Evolutionary conservation across 179 eudicot genomes (phyloP), one percentile per base, ranked within the genome.

Genomic region (Drosera spatulata): DNA sequence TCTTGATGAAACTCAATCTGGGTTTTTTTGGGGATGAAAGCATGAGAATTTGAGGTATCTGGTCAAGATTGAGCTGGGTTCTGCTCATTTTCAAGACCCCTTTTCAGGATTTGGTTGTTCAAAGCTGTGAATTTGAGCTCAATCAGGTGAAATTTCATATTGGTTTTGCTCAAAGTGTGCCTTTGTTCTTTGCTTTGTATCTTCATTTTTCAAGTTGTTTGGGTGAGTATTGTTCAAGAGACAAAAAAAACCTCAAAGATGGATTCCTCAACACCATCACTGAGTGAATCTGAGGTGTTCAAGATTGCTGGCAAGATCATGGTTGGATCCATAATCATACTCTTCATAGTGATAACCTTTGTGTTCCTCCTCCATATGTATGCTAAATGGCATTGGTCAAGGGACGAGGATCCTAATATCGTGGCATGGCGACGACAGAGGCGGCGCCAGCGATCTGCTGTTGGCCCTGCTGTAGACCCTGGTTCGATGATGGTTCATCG

Each of bases 281-380:
- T 53, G 22, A 52, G 39, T 4, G 66, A 67, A 51, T 43, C 81
- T 38, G 42, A 61, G 4, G 62, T 57, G 50, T 56, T 71, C 6
- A 66, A 66, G 59, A 10, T 83, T 2, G 72, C 91, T 5, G 79
- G 85, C 6, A 77, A 76, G 58, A 72, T 78, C 62, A 73, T 91
- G 84, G 67, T 85, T 46, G 75, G 62, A 12, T 53, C 72, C 8
- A 47, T 88, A 15, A 12, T 82, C 37, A 63, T 80, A 53, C 68
- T 88, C 49, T 83, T 79, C 48, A 43, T 91, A 6, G 75, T 84
- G n/a, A 50, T 84, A 0, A 67, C 69, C 50, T 59, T 91, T 15
- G 76, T 78, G 60, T 60, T 85, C 56, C 68, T 80, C 57, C 70
- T 85, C 43, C 83, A 84, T 53, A 62, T 88, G 50, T 88, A 84